Evolutionary conservation across 768 basidiomycete species (phyloP).

Genomic region (Pisolithus marmoratus): DNA sequence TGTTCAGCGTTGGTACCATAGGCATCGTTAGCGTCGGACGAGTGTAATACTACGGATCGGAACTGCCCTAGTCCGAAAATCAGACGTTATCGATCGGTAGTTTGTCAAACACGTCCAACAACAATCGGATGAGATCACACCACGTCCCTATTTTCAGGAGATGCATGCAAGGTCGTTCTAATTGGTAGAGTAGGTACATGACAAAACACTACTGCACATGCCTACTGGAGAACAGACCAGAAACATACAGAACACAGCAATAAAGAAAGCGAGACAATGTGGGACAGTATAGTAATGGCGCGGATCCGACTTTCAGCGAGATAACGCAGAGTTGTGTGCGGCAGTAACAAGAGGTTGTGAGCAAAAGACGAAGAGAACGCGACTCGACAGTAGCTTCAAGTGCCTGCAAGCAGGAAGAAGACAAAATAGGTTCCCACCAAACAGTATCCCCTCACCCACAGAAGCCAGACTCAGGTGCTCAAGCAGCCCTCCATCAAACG

Average conservation of each 20-base stretch:
- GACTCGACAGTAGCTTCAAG: slow-evolving; percentile 9
- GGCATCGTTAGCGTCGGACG: slow-evolving; percentile 3
- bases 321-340: slow-evolving; percentile 4
- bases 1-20: slow-evolving; percentile 5
- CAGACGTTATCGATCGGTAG: slow-evolving; percentile 3
- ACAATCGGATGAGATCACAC: slow-evolving; percentile 8
- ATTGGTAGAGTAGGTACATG: slow-evolving; percentile 7
- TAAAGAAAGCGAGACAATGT: slow-evolving; percentile 17
- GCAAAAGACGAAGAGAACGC: slow-evolving; percentile 16
- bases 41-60: slow-evolving; percentile 2
- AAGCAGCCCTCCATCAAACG: slow-evolving; percentile 17
- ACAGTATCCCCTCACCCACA: slow-evolving; percentile 9
- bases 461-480: slow-evolving; percentile 15
- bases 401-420: slow-evolving; percentile 24
- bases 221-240: slow-evolving; percentile 29
- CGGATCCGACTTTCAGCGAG: neutral
- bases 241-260: slow-evolving; percentile 11
- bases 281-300: slow-evolving; percentile 1
- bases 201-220: slow-evolving; percentile 29
- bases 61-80: too few species aligned
- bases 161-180: neutral
- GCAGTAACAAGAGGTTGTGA: slow-evolving; percentile 19
- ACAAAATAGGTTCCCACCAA: slow-evolving; percentile 6
- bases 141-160: neutral
- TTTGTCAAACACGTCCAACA: too few species aligned